These are phyloP conservation scores for Lentinula lateritia DNA, from an alignment of 768 basidiomycete species.

Conservation along the genomic window DNA sequence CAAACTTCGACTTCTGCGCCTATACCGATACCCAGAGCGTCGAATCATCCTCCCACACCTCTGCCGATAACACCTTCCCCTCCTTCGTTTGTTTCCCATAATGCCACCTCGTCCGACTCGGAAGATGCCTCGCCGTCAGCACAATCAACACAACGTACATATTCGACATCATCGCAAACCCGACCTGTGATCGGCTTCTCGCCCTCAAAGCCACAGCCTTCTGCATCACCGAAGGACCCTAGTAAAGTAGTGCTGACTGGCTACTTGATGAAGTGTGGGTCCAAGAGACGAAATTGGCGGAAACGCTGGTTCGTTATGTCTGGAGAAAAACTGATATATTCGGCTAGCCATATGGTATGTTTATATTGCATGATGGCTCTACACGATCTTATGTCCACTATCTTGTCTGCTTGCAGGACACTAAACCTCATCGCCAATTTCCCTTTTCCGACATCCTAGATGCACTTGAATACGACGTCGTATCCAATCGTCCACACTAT, in stretches of 20 bases:
- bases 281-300: constrained; percentile 89
- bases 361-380: background rate
- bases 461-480: constrained; percentile 82
- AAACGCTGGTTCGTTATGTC: constrained; percentile 98
- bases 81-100: constrained; percentile 35
- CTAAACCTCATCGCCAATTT: constrained; percentile 83
- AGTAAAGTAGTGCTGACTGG: constrained; percentile 82
- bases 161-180: constrained; percentile 41
- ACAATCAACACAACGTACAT: constrained; percentile 32
- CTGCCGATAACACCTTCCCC: constrained; percentile 43
- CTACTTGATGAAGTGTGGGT: constrained; percentile 95
- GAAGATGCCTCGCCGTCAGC: constrained; percentile 58
- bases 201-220: constrained; percentile 32
- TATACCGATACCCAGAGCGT: constrained; percentile 43
- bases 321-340: constrained; percentile 82
- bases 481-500: constrained; percentile 40
- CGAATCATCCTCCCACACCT: constrained; percentile 18
- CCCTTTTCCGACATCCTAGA: constrained; percentile 83
- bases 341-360: constrained; percentile 91
- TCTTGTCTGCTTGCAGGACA: constrained; percentile 53
- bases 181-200: constrained; percentile 35
- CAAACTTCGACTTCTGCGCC: constrained; percentile 46
- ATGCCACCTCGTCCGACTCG: constrained; percentile 73
- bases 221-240: constrained; percentile 41
- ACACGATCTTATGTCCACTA: constrained; percentile 6